Evolutionary conservation across 257 asterid genomes (phyloP).

Genomic region (Orobanche coerulescens): DNA sequence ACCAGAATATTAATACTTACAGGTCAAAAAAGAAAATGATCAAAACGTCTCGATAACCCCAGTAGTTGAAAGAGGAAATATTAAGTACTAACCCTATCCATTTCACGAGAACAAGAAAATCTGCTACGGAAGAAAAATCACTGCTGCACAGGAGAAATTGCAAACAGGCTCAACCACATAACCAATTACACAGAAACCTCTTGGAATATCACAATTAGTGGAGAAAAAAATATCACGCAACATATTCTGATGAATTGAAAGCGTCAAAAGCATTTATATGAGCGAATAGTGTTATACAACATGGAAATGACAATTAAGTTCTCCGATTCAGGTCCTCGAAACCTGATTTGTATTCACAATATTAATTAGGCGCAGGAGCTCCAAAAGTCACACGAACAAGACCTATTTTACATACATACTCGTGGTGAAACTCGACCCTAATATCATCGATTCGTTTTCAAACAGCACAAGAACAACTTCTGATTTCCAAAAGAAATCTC

Average conservation of each 20-base stretch:
- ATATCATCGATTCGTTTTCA: not conserved
- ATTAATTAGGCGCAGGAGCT: not conserved
- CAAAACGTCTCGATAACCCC: not conserved
- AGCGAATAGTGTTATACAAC: not conserved
- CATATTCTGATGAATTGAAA: too few relatives aligned
- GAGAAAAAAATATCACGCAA: too few relatives aligned
- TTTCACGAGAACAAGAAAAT: not conserved
- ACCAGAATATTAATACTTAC: not conserved
- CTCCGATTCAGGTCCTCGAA: too few relatives aligned
- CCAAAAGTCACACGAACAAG: not conserved
- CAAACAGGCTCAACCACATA: not conserved
- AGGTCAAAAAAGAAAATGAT: not conserved
- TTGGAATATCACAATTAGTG: not conserved
- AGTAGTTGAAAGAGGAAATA: not conserved
- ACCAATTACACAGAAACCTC: not conserved
- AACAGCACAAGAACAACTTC: not conserved
- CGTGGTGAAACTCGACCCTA: too few relatives aligned
- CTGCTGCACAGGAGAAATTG: not conserved
- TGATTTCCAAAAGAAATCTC: not conserved
- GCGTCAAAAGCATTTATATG: too few relatives aligned
- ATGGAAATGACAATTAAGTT: not conserved
- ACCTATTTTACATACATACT: not conserved
- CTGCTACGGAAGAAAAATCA: not conserved
- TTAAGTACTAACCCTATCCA: conserved; percentile 9
- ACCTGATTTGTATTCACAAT: not conserved